Percentiles rank a stretch among this genome's conserved stretches.
Conservation (phyloP, 2,329 filamentous ascomycete species). For the Penicillium corylophilum region DNA sequence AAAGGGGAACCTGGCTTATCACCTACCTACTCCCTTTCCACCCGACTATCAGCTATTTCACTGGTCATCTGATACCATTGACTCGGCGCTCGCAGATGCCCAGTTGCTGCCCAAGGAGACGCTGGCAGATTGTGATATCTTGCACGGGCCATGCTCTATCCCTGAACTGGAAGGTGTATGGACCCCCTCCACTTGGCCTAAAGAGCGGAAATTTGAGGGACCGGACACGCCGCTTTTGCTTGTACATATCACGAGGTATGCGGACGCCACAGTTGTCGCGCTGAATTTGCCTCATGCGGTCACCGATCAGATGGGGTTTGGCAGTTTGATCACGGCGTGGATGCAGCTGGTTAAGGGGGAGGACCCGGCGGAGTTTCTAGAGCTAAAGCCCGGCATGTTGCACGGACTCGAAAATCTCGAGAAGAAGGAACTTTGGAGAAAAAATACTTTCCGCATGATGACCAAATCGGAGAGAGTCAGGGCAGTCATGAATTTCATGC, state of each 20-base stretch:
- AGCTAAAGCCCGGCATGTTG: not conserved
- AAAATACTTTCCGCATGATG: not conserved
- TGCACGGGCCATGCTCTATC: not conserved
- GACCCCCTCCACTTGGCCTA: not conserved
- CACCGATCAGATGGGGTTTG: not conserved
- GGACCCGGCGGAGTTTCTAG: not conserved
- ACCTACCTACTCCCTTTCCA: not conserved
- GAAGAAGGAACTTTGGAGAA: not conserved
- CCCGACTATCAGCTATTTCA: not conserved
- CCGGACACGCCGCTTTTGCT: not conserved
- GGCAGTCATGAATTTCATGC: not conserved
- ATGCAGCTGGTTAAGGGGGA: not conserved
- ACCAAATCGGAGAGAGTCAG: not conserved
- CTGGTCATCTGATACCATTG: not conserved
- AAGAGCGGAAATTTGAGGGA: not conserved
- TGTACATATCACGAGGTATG: not conserved
- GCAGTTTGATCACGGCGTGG: not conserved
- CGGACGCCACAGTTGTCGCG: not conserved
- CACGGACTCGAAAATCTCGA: not conserved
- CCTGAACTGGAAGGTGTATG: conserved; percentile 1
- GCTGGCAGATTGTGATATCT: not conserved
- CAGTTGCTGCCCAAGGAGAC: not conserved
- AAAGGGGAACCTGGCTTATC: not conserved
- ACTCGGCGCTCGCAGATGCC: not conserved
- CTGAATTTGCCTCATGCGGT: conserved; percentile 1